Base-by-base conservation (phyloP, 495 filamentous ascomycete genomes). In the Podospora comata region DNA sequence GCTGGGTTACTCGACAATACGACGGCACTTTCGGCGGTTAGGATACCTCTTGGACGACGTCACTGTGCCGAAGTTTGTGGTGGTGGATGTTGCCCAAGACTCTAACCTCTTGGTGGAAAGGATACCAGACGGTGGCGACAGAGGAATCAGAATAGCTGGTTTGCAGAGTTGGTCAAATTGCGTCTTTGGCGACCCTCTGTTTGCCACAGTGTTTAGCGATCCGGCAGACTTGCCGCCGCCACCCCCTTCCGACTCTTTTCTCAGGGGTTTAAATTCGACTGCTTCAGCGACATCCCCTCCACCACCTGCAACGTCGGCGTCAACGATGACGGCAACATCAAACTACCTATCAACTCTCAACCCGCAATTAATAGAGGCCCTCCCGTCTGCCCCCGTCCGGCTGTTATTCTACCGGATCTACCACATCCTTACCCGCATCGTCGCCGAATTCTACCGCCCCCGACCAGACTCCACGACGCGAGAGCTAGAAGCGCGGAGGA, bases 181-280 rank as follows among this genome's bases (percentile, higher is more conserved):
- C 62, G 66, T 89, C 13, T 89, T 88, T 71, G 87, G 87, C 39
- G 88, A 90, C 69, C 86, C 86, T 3, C 74, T 86, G 19, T 74
- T 90, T 57, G 80, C 79, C 3, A 79, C 78, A 4, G 81, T 79
- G 5, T 88, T 88, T 70, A 74, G 73, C 59, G 79, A 79, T 15
- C 73, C 76, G 20, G 44, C 28, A 20, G 30, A 63, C 16, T 18
- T 48, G 5, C 39, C 54, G 19, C 64, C 23, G 0, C 70, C 48
- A 5, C 28, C 55, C 32, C 79, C 80, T 0, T 80, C 77, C 13
- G 69, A 78, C 11, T 80, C 78, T 2, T 86, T 88, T 67, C 73
- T 83, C 1, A 70, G 68, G 30, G 79, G 79, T 9, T 77, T 77
- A 62, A 60, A 61, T 48, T n/a, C 19, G 19, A 1, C n/a, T 16